Base-by-base conservation (phyloP, 1,284 basidiomycete genomes). In the Rhizoctonia solani region DNA sequence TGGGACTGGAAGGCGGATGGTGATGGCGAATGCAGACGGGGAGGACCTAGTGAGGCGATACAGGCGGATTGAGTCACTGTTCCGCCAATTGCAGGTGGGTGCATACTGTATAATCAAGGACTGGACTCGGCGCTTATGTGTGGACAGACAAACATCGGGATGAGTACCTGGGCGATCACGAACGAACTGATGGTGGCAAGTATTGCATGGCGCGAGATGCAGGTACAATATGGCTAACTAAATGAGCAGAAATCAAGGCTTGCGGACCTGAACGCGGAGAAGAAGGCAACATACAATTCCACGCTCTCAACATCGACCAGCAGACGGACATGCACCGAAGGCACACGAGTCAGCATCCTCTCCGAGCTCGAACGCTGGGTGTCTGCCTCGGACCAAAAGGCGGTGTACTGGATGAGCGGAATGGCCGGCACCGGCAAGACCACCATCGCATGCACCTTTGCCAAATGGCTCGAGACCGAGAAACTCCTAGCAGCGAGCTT, bases 381-480 rank as follows among this genome's bases (percentile, higher is more conserved):
- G 5, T 11, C n/a, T 19, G 39, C 42, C 19, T 4, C 37, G 9
- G 9, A 44, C 1, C 39, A n/a, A 6, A 13, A 37, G 21, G 29
- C 25, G 23, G n/a, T 56, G 21, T 56, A 56, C 25, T 56, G 54
- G 54, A 8, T 56, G 39, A 56, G 46, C 41, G 54, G 54, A 56
- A 56, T n/a, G n/a, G n/a, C n/a, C n/a, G n/a, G n/a, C n/a, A n/a
- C n/a, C n/a, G n/a, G n/a, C n/a, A n/a, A n/a, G 16, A 55, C 54
- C 3, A 55, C 54, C 3, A 23, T 55, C 16, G 54, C 54, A 19
- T 55, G 32, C 23, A 39, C 23, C 34, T 14, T 39, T 5, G 37
- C n/a, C 37, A 23, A 9, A 46, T 14, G 13, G 6, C 19, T 46
- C 6, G 44, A 9, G 44, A 21, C 6, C 9, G 6, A 46, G 13